Evolutionary conservation across 148 eudicot species (phyloP), one percentile per base, ranked within the genome.

Genomic region (Nepenthes gracilis): DNA sequence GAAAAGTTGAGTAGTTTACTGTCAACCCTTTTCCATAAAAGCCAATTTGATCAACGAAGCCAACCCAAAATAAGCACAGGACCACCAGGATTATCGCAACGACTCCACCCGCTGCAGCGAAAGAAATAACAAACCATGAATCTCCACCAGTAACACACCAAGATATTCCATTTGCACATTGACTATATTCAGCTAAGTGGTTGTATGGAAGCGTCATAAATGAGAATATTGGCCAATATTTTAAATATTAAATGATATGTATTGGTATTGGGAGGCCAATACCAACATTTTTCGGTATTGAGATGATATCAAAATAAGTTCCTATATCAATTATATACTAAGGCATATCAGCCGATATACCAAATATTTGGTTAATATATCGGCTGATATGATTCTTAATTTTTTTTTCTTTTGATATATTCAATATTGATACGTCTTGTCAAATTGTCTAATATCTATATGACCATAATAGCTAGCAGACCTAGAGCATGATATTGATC

Each of bases 61-160:
- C 99, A 59, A 75, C 78, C 96, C 96, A 93, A 63, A 77, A 86
- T 68, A 93, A 72, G 65, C 96, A 79, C 14, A 78, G 6, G 52
- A 85, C 95, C 53, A 84, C 87, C 66, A 88, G 60, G 60, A 88
- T 64, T 2, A 96, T 86, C 49, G 99, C 96, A 68, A 93, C 58
- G 64, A 93, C 99, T 70, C 99, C 99, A n/a, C 99, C 98, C 69
- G 82, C 98, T 88, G 85, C 73, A 67, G 66, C 38, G 55, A 65
- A 65, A 32, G 57, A 51, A 9, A 47, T n/a, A 52, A 62, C 6
- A 72, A 48, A 48, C 1, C 14, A 47, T 67, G 23, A 58, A 50
- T 40, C 47, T 40, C 50, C 1, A 23, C 23, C 23, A 23, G 23
- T 23, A 23, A 23, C 23, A 0, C 23, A 23, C 23, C 23, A 23